A percentile compares a stretch with the other conserved stretches of the same genome.
These are phyloP conservation scores for Begonia fuchsioides DNA, from an alignment of 306 rosid species.

Conservation along the genomic window DNA sequence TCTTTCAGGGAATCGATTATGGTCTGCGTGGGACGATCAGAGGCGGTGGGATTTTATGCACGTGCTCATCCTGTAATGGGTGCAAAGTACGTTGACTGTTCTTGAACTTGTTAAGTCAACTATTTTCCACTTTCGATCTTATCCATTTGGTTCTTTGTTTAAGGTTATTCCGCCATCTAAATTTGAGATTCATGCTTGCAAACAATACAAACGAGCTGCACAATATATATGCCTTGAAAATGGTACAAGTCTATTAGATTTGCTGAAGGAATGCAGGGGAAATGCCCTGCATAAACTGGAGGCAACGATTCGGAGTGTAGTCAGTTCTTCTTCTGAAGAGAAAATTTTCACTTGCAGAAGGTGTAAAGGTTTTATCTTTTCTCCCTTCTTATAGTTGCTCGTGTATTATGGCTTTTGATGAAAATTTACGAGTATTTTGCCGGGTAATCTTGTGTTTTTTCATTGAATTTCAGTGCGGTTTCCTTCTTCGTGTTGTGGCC, in stretches of 20 bases:
- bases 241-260: constrained; percentile 88
- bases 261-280: constrained; percentile 66
- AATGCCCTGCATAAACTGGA: constrained; percentile 57
- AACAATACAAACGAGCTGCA: constrained; percentile 80
- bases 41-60: constrained; percentile 85
- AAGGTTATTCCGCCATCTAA: constrained; percentile 89
- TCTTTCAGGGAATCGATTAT: constrained; percentile 55
- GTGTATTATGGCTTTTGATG: too few species aligned
- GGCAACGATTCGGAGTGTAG: constrained; percentile 59
- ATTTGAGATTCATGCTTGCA: constrained; percentile 97
- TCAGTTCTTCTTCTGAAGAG: constrained; percentile 49
- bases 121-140: neutral
- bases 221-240: constrained; percentile 89
- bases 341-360: constrained; percentile 61
- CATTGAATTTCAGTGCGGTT: constrained; percentile 37
- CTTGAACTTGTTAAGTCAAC: constrained; percentile 3
- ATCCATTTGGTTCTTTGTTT: constrained; percentile 6
- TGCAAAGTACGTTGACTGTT: constrained; percentile 49
- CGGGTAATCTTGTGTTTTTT: constrained; percentile 8
- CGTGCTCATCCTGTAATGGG: constrained; percentile 59
- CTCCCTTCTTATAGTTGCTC: too few species aligned
- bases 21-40: constrained; percentile 65
- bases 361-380: constrained; percentile 57
- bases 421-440: neutral
- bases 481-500: constrained; percentile 52